phyloP scores from a whole-genome alignment of 495 filamentous ascomycete species.

The Podospora pseudoanserina region DNA sequence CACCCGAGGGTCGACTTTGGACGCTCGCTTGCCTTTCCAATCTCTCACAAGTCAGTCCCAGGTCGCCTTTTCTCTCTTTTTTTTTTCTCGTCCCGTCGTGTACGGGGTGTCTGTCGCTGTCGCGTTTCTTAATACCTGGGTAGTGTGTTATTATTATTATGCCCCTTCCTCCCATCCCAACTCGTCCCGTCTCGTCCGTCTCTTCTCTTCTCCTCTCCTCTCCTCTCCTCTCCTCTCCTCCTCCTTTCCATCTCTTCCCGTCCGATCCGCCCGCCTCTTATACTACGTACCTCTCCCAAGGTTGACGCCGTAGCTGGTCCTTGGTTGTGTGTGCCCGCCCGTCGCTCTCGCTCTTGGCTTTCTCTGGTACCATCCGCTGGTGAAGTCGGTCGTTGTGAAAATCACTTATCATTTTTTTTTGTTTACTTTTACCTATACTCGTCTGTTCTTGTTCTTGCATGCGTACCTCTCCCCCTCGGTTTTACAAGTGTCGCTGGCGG shows the following conservation, averaged over 20 bases:
- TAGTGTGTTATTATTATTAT: not conserved
- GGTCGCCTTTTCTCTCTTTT: not conserved
- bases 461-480: not conserved
- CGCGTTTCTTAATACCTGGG: slow-evolving; percentile 5
- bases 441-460: not conserved
- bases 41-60: not conserved
- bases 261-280: not conserved
- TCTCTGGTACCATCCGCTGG: not conserved
- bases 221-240: slow-evolving; percentile 15
- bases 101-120: not conserved
- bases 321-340: slow-evolving; percentile 4
- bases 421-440: slow-evolving; percentile 4
- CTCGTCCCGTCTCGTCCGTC: slow-evolving; percentile 3
- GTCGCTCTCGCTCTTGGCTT: slow-evolving; percentile 2
- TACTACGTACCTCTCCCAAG: slow-evolving; percentile 3
- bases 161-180: slow-evolving; percentile 9
- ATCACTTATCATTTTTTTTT: slow-evolving; percentile 1
- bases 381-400: slow-evolving; percentile 18
- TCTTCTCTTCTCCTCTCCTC: slow-evolving; percentile 22
- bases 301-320: slow-evolving; percentile 7
- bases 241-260: not conserved
- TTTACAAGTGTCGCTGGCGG: slow-evolving; percentile 7
- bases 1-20: slow-evolving; percentile 19
- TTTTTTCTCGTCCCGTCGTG: not conserved
- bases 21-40: slow-evolving; percentile 12